Evolutionary conservation across 2,329 filamentous ascomycete species (phyloP).

Genomic region (Ascochyta koolunga): DNA sequence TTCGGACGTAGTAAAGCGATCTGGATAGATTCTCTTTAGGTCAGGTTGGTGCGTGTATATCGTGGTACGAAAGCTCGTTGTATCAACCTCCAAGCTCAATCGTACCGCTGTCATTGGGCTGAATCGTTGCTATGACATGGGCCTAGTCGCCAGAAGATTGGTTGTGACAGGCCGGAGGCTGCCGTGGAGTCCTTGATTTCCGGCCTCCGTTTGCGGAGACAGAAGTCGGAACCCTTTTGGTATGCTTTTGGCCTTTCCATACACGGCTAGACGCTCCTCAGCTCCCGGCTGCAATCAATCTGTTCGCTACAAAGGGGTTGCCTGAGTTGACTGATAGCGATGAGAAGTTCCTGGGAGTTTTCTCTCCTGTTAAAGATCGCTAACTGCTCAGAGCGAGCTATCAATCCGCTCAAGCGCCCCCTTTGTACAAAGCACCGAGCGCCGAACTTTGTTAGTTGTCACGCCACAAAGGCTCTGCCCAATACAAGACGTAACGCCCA

Average conservation of each 20-base stretch:
- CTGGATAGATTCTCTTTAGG: not conserved
- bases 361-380: too few relatives aligned
- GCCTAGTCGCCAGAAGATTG: not conserved
- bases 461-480: not conserved
- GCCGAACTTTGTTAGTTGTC: not conserved
- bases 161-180: not conserved
- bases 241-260: not conserved
- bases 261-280: not conserved
- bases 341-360: too few relatives aligned
- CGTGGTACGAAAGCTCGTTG: conserved; percentile 6
- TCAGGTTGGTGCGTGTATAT: conserved; percentile 1
- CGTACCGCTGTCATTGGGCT: not conserved
- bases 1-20: not conserved
- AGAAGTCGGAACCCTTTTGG: not conserved
- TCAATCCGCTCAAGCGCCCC: too few relatives aligned
- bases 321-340: too few relatives aligned
- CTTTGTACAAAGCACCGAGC: conserved; percentile 7
- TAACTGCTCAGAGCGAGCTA: too few relatives aligned
- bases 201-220: conserved; percentile 1
- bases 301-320: too few relatives aligned
- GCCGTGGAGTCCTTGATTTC: conserved; percentile 12
- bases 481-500: not conserved
- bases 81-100: not conserved
- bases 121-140: not conserved
- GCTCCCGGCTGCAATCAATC: not conserved